Percentiles rank a stretch among this genome's conserved stretches.
phyloP scores from a whole-genome alignment of 1,284 basidiomycete genomes.

The Chalciporus piperatoides region DNA sequence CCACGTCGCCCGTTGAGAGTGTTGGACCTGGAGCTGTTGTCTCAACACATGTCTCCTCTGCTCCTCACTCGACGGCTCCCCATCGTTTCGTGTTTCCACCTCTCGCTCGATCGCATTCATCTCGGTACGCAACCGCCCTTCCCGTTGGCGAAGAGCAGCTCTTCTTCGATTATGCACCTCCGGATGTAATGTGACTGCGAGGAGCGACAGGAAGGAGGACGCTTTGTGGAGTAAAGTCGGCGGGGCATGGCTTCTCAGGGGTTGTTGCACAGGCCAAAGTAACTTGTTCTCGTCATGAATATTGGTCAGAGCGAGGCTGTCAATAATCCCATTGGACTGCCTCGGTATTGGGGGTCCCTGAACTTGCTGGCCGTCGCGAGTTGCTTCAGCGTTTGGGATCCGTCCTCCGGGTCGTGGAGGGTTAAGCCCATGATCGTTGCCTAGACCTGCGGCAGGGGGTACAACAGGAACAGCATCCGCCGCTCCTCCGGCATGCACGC shows the following conservation, averaged over 20 bases:
- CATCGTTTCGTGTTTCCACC: conserved; percentile 34
- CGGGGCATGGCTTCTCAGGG: conserved; percentile 28
- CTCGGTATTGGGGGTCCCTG: conserved; percentile 27
- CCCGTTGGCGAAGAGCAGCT: conserved; percentile 53
- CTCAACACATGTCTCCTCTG: conserved; percentile 33
- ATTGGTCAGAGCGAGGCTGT: conserved; percentile 55
- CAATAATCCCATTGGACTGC: conserved; percentile 40
- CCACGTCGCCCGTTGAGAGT: conserved; percentile 57
- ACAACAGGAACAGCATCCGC: conserved; percentile 17
- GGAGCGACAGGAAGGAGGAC: conserved; percentile 52
- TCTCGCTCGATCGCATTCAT: conserved; percentile 46
- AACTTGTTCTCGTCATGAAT: conserved; percentile 52
- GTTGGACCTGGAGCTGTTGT: conserved; percentile 42
- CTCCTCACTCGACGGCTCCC: conserved; percentile 30
- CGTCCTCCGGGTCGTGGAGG: conserved; percentile 16
- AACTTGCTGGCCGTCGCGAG: conserved; percentile 21
- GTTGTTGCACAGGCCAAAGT: conserved; percentile 39
- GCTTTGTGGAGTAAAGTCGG: conserved; percentile 50
- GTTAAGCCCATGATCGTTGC: conserved; percentile 17
- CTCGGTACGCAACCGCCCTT: conserved; percentile 67
- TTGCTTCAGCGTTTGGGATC: conserved; percentile 16
- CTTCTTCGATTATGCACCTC: conserved; percentile 73
- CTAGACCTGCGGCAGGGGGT: conserved; percentile 15
- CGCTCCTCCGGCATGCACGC: conserved; percentile 18
- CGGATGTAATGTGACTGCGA: conserved; percentile 65